Evolutionary conservation across 441 rosid species (phyloP).

Genomic region (Jatropha multifida): DNA sequence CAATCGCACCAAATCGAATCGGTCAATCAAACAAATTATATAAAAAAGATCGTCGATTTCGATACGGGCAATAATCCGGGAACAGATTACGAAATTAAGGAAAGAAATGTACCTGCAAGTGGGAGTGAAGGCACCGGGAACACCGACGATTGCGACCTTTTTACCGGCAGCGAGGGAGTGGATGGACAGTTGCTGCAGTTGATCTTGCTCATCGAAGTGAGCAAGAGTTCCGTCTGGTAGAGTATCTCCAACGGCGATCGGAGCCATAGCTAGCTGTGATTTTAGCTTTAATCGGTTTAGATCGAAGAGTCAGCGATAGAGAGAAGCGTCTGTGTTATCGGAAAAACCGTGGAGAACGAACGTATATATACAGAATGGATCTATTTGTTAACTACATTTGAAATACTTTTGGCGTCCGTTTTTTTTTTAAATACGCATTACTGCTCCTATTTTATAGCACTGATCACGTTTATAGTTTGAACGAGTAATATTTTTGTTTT

Average conservation of each 20-base stretch:
- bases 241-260: conserved; percentile 63
- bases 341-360: accelerated
- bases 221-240: conserved; percentile 83
- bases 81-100: not conserved
- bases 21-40: not conserved
- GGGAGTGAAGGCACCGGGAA: conserved; percentile 98
- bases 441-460: too few species aligned
- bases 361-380: not conserved
- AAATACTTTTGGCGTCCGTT: conserved; percentile 22
- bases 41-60: not conserved
- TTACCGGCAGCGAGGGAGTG: conserved; percentile 85
- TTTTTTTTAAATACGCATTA: not conserved
- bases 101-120: conserved; percentile 68
- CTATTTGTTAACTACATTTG: conserved; percentile 6
- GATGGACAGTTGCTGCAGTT: conserved; percentile 66
- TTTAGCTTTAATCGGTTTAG: not conserved
- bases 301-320: not conserved
- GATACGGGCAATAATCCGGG: not conserved
- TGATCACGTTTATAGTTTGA: too few species aligned
- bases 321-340: not conserved
- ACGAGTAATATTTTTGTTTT: too few species aligned
- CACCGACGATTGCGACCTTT: conserved; percentile 75
- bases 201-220: conserved; percentile 76
- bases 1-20: conserved; percentile 10
- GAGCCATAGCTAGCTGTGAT: conserved; percentile 56